These are phyloP conservation scores for Lophiostoma macrostomum DNA, from an alignment of 495 filamentous ascomycete genomes.

Conservation along the genomic window DNA sequence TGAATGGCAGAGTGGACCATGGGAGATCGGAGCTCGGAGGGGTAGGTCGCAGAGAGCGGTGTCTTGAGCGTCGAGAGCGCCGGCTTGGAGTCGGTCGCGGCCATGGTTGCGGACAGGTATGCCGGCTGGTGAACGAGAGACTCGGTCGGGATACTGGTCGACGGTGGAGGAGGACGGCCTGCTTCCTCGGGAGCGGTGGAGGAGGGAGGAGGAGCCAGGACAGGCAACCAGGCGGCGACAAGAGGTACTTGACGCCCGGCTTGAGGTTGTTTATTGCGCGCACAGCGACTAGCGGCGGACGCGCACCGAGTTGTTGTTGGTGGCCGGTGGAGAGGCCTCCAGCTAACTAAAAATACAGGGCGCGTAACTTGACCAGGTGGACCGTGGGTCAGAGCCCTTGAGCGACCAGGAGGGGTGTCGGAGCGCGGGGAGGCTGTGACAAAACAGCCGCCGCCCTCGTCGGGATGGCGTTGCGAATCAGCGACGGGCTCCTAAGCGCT, in stretches of 20 bases:
- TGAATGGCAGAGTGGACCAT: slow-evolving; percentile 42
- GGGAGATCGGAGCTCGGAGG: slow-evolving; percentile 67
- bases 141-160: slow-evolving; percentile 13
- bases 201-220: slow-evolving; percentile 8
- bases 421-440: too few species aligned
- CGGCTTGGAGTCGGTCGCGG: slow-evolving; percentile 52
- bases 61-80: slow-evolving; percentile 71
- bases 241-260: slow-evolving; percentile 24
- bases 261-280: slow-evolving; percentile 25
- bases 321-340: slow-evolving; percentile 17
- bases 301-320: slow-evolving; percentile 24
- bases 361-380: too few species aligned
- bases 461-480: slow-evolving; percentile 6
- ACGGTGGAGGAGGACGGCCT: slow-evolving; percentile 12
- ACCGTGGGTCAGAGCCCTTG: too few species aligned
- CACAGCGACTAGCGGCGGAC: slow-evolving; percentile 9
- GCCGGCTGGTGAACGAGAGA: slow-evolving; percentile 26
- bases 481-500: slow-evolving; percentile 13
- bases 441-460: slow-evolving; percentile 29
- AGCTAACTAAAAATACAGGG: slow-evolving; percentile 22
- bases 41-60: slow-evolving; percentile 71
- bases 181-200: slow-evolving; percentile 19
- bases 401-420: too few species aligned
- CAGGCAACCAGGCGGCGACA: slow-evolving; percentile 20
- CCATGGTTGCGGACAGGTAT: slow-evolving; percentile 27